These are phyloP conservation scores for Trypanosoma mega DNA, from an alignment of 208 protist species.

Conservation along the genomic window DNA sequence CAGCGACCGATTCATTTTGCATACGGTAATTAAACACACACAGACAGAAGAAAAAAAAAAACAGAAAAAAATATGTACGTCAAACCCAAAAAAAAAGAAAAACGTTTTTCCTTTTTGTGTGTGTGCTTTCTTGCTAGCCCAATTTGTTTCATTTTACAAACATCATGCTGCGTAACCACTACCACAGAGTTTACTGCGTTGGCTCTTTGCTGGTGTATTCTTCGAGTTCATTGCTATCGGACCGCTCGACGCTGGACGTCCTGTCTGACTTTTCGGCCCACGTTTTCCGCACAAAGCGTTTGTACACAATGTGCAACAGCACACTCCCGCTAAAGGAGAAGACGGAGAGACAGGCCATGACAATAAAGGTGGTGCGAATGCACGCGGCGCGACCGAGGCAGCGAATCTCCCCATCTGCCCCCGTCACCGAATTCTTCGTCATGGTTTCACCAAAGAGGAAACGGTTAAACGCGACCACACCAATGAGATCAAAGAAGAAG, in stretches of 20 bases:
- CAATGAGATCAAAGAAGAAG: conserved; percentile 41
- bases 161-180: too few species aligned
- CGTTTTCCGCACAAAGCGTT: conserved; percentile 24
- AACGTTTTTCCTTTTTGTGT: not conserved
- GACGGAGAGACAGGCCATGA: conserved; percentile 25
- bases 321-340: conserved; percentile 21
- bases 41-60: not conserved
- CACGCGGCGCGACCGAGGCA: conserved; percentile 37
- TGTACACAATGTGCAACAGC: conserved; percentile 35
- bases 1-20: too few species aligned
- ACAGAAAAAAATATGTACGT: not conserved
- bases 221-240: not conserved
- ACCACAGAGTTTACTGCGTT: too few species aligned
- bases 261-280: not conserved
- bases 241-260: not conserved
- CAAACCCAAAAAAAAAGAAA: not conserved
- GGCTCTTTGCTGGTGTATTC: not conserved
- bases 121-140: not conserved
- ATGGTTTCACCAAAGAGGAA: conserved; percentile 52
- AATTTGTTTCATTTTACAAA: not conserved
- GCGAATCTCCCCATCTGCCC: conserved; percentile 1
- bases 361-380: conserved; percentile 32
- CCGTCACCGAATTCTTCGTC: conserved; percentile 32
- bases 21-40: not conserved
- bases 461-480: conserved; percentile 46